Conservation (phyloP, 768 basidiomycete genomes). For the Flagelloscypha sp. region DNA sequence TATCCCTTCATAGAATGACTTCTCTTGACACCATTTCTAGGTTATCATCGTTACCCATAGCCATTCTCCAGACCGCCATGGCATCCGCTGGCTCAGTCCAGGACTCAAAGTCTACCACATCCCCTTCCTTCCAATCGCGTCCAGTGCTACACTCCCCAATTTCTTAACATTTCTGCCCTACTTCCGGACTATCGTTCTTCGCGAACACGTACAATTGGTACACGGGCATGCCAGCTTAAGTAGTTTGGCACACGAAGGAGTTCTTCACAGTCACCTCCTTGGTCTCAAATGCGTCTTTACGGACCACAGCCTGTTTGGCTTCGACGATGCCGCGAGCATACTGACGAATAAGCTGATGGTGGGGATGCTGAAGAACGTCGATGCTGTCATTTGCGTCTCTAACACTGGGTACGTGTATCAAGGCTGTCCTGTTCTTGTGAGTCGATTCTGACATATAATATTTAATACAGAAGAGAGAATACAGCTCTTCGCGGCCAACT, state of each 20-base stretch:
- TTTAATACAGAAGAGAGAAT: slow-evolving; percentile 79
- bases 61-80: slow-evolving; percentile 77
- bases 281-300: slow-evolving; percentile 90
- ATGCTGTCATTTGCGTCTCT: slow-evolving; percentile 92
- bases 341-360: slow-evolving; percentile 93
- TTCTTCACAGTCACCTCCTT: slow-evolving; percentile 82
- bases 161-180: slow-evolving; percentile 91
- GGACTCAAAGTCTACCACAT: slow-evolving; percentile 91
- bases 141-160: slow-evolving; percentile 89
- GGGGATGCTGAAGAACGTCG: slow-evolving; percentile 81
- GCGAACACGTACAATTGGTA: slow-evolving; percentile 79
- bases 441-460: slow-evolving; percentile 2
- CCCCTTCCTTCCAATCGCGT: slow-evolving; percentile 81
- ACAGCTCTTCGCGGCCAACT: slow-evolving; percentile 83
- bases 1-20: neutral
- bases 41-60: slow-evolving; percentile 94
- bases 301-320: slow-evolving; percentile 93
- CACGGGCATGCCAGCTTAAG: slow-evolving; percentile 92
- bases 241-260: slow-evolving; percentile 85
- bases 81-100: slow-evolving; percentile 83
- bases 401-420: slow-evolving; percentile 72
- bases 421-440: neutral
- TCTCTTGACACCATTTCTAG: slow-evolving; percentile 26
- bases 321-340: slow-evolving; percentile 95
- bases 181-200: slow-evolving; percentile 77